Evolutionary conservation across 2,329 filamentous ascomycete genomes (phyloP), one percentile per base, ranked within the genome.

Genomic region (Cladosporium cucumerinum): DNA sequence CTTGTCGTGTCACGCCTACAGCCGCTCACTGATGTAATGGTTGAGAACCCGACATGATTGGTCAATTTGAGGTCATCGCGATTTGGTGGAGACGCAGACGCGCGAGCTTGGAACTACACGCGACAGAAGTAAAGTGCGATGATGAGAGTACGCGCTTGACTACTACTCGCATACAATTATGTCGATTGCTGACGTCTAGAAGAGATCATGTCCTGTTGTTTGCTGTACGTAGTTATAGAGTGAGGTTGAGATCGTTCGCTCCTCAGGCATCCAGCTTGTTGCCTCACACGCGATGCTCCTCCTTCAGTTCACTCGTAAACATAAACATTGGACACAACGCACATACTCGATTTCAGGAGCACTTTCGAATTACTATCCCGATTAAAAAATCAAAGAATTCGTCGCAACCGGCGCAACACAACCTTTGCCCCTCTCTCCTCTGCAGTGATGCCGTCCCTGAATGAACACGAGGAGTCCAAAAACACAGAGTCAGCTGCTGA

Each of bases 51-150:
- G 5, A 46, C 28, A 54, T 58, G 55, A 58, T 46, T 46, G 55
- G 55, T 28, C 36, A 58, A 14, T 58, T 58, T 46, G 25, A 58
- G 55, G 39, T 58, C 55, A 58, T 46, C 51, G 30, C 51, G 51
- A 6, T 30, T 21, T 46, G 39, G 26, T 30, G 51, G 51, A 54
- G 30, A 30, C 30, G 48, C 26, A 30, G 23, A 54, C 51, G 30
- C 30, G 16, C n/a, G 51, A 54, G 30, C 51, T 18, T 21, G 28
- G 26, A 54, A 54, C 26, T n/a, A 26, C 2, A 32, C 51, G 51
- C 25, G 51, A 16, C 48, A 26, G 8, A 32, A 18, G 14, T 54
- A n/a, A 18, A 54, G 30, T 54, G 25, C 18, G 12, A 32, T 5
- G 14, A 30, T 12, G 12, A 54, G 8, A 32, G n/a, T 6, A 28